Base-by-base conservation (phyloP, 1,284 basidiomycete genomes). In the Wallemia hederae region DNA sequence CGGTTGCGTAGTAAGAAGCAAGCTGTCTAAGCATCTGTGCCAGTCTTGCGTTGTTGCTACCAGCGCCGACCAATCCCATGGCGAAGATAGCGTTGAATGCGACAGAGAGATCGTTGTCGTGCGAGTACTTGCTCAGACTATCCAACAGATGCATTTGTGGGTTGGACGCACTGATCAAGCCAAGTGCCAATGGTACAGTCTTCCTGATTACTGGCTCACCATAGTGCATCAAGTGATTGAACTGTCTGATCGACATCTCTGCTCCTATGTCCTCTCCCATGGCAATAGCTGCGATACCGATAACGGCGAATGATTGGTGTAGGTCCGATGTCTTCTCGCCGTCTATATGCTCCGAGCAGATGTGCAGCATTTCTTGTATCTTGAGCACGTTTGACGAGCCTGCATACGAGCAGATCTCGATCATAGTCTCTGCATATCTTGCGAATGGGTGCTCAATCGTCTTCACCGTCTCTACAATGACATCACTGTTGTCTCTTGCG, bases 191-290 rank as follows among this genome's bases (percentile, higher is more conserved):
- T 19, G 94, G 94, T n/a, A 99, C 85, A 0, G 85, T 77, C 75
- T 86, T 85, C 31, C 94, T 82, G 66, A 98, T 90, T 62, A 81
- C 75, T 1, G 91, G 87, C 67, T 96, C 91, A 63, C 94, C 94
- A 66, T 97, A 98, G 70, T 94, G 90, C 94, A 99, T 98, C 86
- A 94, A 74, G 69, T 96, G 90, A 70, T 92, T 91, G 76, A 96
- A 90, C 67, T 90, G 86, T 66, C 90, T 75, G 64, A 94, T 72
- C 1, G 85, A 83, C 91, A 99, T 99, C 72, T 98, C 90, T 1
- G 91, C 81, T 60, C 94, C 94, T 58, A 98, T 83, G 59, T 98
- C 92, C 72, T 98, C 94, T 49, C 94, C 94, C 91, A 98, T 98
- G 1, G 92, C 84, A 55, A 98, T 85, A 59, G 98, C 72, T 0